Base-by-base conservation (phyloP, 139 green algal species). In the Volvox africanus region DNA sequence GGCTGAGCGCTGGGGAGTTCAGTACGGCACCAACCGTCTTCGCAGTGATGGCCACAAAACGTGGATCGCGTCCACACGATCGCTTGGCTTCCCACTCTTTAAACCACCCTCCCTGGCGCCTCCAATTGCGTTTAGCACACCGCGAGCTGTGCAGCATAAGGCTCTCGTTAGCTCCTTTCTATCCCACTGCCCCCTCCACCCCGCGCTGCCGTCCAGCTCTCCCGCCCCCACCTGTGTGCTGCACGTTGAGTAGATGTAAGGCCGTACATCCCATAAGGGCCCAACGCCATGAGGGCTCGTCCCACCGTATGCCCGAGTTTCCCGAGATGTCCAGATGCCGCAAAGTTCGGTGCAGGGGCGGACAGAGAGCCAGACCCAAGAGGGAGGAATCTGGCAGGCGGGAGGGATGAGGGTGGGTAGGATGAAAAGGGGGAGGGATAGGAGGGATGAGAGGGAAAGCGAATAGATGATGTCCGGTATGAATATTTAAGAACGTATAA, bases 251-350 rank as follows among this genome's bases (percentile, higher is more conserved):
- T 26, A 65, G 9, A 35, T 79, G 65, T 62, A 88, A 67, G 12
- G 20, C 26, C 20, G 11, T 30, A 36, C 82, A 88, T 22, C 65
- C 35, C 22, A 62, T 65, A 21, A 88, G 82, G 62, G 82, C 82
- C 82, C 82, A 88, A 12, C 62, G 82, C 82, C 82, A 88, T 12
- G 6, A 17, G 33, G 82, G 21, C 33, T 30, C 82, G 62, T 76
- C 21, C 82, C 62, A 79, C 18, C 33, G 22, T 36, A 88, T 65
- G 0, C 61, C 82, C 33, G 65, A 12, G 65, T 88, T 88, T 30
- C 33, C 33, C 5, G 65, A 80, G 22, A 88, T 61, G 65, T 88
- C 82, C 82, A 88, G 82, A 14, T 65, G 62, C 11, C 65, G 62
- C 21, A 88, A 62, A 14, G 65, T 77, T 12, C 33, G 65, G 50